Conservation (phyloP, 169 alveolate genomes). For the Plasmodium adleri region DNA sequence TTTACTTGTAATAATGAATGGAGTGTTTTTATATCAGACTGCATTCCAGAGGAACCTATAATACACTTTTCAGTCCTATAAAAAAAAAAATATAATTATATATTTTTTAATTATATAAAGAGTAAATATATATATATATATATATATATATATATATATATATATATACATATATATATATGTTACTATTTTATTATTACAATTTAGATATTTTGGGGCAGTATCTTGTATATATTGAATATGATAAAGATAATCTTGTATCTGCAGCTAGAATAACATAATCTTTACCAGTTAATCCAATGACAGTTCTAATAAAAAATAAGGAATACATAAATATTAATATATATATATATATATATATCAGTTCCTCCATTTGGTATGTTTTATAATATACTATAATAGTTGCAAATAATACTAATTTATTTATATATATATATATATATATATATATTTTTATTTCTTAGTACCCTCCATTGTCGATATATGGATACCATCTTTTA, state of each 20-base stretch:
- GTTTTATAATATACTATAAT: not conserved
- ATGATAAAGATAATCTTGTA: conserved; percentile 93
- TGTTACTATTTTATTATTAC: conserved; percentile 32
- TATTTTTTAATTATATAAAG: conserved; percentile 86
- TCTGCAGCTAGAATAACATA: conserved; percentile 95
- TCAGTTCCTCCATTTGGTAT: too few species aligned
- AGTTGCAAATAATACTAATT: not conserved
- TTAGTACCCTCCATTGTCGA: conserved; percentile 87
- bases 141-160: not conserved
- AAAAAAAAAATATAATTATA: conserved; percentile 70
- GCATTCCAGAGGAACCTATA: conserved; percentile 95
- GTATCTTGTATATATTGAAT: conserved; percentile 92
- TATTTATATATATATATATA: conserved; percentile 1
- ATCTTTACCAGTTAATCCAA: conserved; percentile 94
- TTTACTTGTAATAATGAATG: conserved; percentile 86
- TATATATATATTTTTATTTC: not conserved
- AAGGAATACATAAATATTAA: not conserved
- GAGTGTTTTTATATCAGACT: conserved; percentile 93
- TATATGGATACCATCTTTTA: conserved; percentile 80
- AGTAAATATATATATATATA: not conserved
- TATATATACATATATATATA: not conserved
- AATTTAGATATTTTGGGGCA: conserved; percentile 90
- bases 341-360: not conserved
- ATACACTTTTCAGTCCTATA: conserved; percentile 89
- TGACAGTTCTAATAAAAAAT: conserved; percentile 80